These are phyloP conservation scores for Collybia mongolica DNA, from an alignment of 768 basidiomycete genomes.

Conservation along the genomic window DNA sequence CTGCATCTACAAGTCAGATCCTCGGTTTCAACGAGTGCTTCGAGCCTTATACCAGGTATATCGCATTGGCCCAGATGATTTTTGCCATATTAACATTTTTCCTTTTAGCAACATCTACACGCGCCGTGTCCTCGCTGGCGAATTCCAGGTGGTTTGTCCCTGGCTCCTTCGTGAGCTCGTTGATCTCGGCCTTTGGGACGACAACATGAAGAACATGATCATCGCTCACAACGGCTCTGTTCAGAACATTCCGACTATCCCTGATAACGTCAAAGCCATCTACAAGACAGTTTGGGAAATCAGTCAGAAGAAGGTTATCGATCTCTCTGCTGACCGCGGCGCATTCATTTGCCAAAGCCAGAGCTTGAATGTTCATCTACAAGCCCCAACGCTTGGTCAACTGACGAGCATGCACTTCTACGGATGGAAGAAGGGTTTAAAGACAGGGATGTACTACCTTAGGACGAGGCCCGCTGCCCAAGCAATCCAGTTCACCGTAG, in stretches of 20 bases:
- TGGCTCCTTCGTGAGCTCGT: slow-evolving; percentile 99
- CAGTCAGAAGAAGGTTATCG: slow-evolving; percentile 96
- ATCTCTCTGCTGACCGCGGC: slow-evolving; percentile 97
- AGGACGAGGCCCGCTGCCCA: slow-evolving; percentile 92
- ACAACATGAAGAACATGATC: slow-evolving; percentile 99
- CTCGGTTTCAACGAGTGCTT: slow-evolving; percentile 99
- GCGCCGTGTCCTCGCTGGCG: slow-evolving; percentile 97
- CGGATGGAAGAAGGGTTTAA: slow-evolving; percentile 99
- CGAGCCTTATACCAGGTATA: slow-evolving; percentile 93
- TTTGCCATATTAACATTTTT: slow-evolving; percentile 10
- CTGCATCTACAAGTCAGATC: slow-evolving; percentile 97
- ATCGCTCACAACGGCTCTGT: slow-evolving; percentile 93
- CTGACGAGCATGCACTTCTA: slow-evolving; percentile 98
- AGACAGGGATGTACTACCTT: slow-evolving; percentile 99
- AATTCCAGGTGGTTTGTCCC: slow-evolving; percentile 99
- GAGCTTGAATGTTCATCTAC: slow-evolving; percentile 90
- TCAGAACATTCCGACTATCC: slow-evolving; percentile 86
- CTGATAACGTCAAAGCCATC: slow-evolving; percentile 91
- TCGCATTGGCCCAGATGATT: not conserved
- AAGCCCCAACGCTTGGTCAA: slow-evolving; percentile 86
- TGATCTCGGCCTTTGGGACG: slow-evolving; percentile 93
- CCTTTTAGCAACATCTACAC: slow-evolving; percentile 91
- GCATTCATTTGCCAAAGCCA: slow-evolving; percentile 98
- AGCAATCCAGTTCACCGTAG: slow-evolving; percentile 97
- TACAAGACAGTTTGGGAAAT: slow-evolving; percentile 99